Conservation (phyloP, 768 basidiomycete species). For the Trametes meyenii region DNA sequence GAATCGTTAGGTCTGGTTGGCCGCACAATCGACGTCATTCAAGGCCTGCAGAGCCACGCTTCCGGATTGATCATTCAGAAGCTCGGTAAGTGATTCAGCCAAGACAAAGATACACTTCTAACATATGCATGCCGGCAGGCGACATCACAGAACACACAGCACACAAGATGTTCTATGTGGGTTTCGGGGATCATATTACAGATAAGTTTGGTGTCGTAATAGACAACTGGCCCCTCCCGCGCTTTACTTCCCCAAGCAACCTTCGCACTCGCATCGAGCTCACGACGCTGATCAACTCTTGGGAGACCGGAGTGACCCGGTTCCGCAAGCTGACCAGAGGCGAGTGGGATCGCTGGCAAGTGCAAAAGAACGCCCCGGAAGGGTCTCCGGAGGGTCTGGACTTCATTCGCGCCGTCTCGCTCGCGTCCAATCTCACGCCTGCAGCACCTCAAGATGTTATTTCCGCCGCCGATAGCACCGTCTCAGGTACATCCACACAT, state of each 20-base stretch:
- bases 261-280: conserved; percentile 22
- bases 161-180: background rate
- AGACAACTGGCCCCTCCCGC: background rate
- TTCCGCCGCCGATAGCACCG: too few species aligned
- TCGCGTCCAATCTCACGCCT: too few species aligned
- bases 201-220: background rate
- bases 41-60: background rate
- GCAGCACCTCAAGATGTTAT: too few species aligned
- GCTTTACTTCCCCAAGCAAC: conserved; percentile 17
- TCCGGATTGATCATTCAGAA: background rate
- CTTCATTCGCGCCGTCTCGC: too few species aligned
- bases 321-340: conserved; percentile 22
- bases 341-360: background rate
- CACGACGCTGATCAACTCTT: conserved; percentile 22
- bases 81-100: background rate
- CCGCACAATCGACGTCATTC: background rate
- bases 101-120: background rate
- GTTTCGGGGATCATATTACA: background rate
- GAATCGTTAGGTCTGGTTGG: background rate
- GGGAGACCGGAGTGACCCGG: conserved; percentile 22
- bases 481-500: too few species aligned
- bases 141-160: background rate
- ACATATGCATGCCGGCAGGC: background rate
- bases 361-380: background rate
- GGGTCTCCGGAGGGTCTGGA: too few species aligned